Conservation (phyloP, 208 protist species). For the Leptomonas seymouri region DNA sequence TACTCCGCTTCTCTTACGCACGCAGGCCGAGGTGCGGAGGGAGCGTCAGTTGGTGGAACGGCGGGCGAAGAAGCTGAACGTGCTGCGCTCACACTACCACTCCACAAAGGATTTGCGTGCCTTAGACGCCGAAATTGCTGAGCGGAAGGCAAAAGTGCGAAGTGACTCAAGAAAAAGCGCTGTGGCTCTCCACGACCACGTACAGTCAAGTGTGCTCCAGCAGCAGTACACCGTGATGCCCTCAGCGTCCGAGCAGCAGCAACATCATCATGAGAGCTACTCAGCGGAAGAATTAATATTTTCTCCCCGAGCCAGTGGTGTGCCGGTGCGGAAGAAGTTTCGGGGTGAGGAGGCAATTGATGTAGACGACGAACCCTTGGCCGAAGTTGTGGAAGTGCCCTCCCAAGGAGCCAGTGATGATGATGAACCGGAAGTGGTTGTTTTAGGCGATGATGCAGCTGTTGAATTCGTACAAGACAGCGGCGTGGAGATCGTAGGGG, state of each 20-base stretch:
- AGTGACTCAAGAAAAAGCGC: background rate
- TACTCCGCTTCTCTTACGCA: constrained; percentile 42
- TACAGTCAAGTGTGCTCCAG: background rate
- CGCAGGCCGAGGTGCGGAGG: constrained; percentile 56
- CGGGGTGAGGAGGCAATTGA: constrained; percentile 28
- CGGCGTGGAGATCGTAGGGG: background rate
- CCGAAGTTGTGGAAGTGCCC: constrained; percentile 26
- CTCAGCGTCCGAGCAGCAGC: background rate
- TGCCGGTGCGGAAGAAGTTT: constrained; percentile 21
- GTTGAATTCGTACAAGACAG: background rate
- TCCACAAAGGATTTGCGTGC: constrained; percentile 35
- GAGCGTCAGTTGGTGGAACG: constrained; percentile 55
- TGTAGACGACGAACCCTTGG: constrained; percentile 27
- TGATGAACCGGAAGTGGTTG: constrained; percentile 9
- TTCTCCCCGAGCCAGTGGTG: background rate
- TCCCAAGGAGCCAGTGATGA: constrained; percentile 14
- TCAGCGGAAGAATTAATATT: background rate
- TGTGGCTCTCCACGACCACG: background rate
- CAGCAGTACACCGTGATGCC: background rate
- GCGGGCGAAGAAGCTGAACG: constrained; percentile 38
- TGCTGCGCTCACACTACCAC: constrained; percentile 47
- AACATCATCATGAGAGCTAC: no score
- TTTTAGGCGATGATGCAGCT: constrained; percentile 13
- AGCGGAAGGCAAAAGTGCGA: background rate
- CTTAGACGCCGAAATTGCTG: constrained; percentile 20